Percentiles rank a stretch among this genome's conserved stretches.
Evolutionary conservation across 1,284 basidiomycete genomes (phyloP).

Genomic region (Quambalaria eucalypti): DNA sequence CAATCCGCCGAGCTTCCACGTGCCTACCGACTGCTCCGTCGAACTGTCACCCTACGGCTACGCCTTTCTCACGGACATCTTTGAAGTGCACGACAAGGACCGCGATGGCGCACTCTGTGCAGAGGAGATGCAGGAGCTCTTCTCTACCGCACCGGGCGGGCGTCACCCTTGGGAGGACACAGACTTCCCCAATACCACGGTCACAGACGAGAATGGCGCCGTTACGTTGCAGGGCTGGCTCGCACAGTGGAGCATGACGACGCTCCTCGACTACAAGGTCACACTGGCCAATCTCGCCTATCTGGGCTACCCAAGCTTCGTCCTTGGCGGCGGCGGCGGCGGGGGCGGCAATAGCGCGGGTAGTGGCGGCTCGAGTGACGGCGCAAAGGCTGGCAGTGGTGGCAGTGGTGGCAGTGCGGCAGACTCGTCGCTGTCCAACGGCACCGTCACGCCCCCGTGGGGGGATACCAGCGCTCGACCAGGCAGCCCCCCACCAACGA

Average conservation of each 20-base stretch:
- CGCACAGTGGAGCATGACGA: slow-evolving; percentile 99
- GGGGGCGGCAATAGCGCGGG: not conserved
- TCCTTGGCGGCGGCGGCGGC: not conserved
- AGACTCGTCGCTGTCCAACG: too few relatives aligned
- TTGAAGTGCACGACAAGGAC: slow-evolving; percentile 94
- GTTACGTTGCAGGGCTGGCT: slow-evolving; percentile 96
- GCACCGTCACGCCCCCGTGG: too few relatives aligned
- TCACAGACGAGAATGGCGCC: slow-evolving; percentile 77
- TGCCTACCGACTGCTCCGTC: slow-evolving; percentile 84
- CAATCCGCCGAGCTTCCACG: slow-evolving; percentile 67
- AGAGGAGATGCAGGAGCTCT: slow-evolving; percentile 76
- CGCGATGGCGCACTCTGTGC: slow-evolving; percentile 84
- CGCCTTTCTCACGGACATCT: slow-evolving; percentile 94
- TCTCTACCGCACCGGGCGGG: slow-evolving; percentile 74
- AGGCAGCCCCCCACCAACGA: slow-evolving; percentile 13
- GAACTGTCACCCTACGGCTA: slow-evolving; percentile 88
- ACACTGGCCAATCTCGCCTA: slow-evolving; percentile 95
- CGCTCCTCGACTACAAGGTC: slow-evolving; percentile 78
- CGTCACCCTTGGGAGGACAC: slow-evolving; percentile 37
- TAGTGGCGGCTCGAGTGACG: not conserved
- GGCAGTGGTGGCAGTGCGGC: not conserved
- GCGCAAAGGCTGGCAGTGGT: not conserved
- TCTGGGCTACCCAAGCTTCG: slow-evolving; percentile 62
- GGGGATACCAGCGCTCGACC: not conserved
- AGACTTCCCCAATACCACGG: slow-evolving; percentile 56